Percentiles rank a stretch among this genome's conserved stretches.
Evolutionary conservation across 257 asterid genomes (phyloP).

Genomic region (Capsicum chinense): DNA sequence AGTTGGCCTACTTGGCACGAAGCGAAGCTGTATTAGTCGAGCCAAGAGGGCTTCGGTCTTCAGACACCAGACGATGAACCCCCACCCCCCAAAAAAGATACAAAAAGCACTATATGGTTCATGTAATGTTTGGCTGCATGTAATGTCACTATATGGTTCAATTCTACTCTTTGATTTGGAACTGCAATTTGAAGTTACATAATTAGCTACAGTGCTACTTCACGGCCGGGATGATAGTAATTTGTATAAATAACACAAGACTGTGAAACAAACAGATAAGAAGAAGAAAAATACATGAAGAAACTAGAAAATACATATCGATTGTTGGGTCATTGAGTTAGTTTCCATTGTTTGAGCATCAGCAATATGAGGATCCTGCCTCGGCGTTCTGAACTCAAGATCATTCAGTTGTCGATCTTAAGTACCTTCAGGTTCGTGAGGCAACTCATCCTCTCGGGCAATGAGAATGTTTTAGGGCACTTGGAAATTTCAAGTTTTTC

Average conservation of each 20-base stretch:
- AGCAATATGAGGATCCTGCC: neutral
- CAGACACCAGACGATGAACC: too few species aligned
- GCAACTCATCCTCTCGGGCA: conserved; percentile 14
- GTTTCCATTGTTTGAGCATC: neutral
- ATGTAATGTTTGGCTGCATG: too few species aligned
- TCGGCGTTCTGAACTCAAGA: neutral
- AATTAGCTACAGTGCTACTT: neutral
- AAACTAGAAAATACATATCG: too few species aligned
- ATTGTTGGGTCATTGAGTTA: neutral
- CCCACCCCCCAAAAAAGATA: too few species aligned
- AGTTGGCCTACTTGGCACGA: too few species aligned
- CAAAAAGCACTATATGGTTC: too few species aligned
- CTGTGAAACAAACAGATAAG: too few species aligned
- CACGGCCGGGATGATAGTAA: neutral
- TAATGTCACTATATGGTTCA: too few species aligned
- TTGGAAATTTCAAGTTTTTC: conserved; percentile 12
- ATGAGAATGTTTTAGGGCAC: neutral
- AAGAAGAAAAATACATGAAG: too few species aligned
- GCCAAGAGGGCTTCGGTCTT: too few species aligned
- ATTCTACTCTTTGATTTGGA: too few species aligned
- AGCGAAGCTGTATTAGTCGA: too few species aligned
- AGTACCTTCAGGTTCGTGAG: conserved; percentile 21
- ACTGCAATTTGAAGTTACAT: neutral
- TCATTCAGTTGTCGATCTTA: neutral
- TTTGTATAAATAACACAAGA: neutral